Conservation (phyloP, 1,284 basidiomycete genomes). For the Papiliotrema nemorosa region DNA sequence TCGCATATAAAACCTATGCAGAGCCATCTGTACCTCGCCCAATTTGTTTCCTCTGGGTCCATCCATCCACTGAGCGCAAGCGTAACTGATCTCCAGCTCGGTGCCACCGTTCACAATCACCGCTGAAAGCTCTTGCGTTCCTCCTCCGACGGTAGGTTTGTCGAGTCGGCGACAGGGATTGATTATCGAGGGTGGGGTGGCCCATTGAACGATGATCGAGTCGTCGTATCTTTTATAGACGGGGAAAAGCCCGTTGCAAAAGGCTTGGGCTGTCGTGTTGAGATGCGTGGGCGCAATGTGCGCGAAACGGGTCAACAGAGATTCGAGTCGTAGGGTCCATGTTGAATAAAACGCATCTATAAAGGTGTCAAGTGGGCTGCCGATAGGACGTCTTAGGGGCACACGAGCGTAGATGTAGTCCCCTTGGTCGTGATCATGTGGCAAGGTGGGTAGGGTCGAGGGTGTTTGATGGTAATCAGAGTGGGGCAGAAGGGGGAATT, state of each 20-base stretch:
- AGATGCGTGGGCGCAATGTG: not conserved
- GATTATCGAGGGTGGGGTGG: not conserved
- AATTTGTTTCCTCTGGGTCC: not conserved
- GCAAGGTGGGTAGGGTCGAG: not conserved
- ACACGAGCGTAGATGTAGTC: not conserved
- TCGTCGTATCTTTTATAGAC: not conserved
- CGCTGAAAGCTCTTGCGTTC: not conserved
- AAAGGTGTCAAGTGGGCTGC: not conserved
- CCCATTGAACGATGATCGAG: not conserved
- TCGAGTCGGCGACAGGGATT: not conserved
- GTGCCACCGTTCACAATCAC: not conserved
- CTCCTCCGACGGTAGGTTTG: not conserved
- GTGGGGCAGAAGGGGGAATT: not conserved
- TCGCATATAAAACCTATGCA: not conserved
- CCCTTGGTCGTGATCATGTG: no score
- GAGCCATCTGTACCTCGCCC: not conserved
- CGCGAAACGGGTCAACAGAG: not conserved
- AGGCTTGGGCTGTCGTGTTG: not conserved
- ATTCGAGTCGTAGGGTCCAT: not conserved
- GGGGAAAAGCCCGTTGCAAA: not conserved
- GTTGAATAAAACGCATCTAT: not conserved
- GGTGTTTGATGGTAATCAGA: not conserved
- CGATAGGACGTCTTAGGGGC: not conserved
- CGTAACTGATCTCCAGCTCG: not conserved
- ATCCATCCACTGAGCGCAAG: not conserved